Base-by-base conservation (phyloP, 495 filamentous ascomycete genomes). In the Achaetomiella virescens region DNA sequence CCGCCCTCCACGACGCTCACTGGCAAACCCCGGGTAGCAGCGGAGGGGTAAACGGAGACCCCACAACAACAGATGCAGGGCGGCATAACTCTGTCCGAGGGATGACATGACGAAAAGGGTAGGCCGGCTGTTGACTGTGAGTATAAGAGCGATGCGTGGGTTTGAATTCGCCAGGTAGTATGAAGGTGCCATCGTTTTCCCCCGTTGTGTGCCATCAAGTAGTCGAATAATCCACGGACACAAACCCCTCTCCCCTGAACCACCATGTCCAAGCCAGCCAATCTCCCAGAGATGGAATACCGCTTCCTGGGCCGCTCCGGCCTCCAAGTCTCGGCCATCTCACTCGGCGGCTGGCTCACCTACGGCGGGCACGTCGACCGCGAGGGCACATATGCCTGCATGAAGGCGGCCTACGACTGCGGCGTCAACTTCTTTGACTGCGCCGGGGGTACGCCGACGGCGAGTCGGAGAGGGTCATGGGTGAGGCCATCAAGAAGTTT, bases 331-430 rank as follows among this genome's bases (percentile, higher is more conserved):
- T 90, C 87, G 2, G 80, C 82, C 15, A 85, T 91, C 54, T 83
- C 83, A 3, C 75, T 91, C 7, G 87, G 87, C 36, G 84, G 84
- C 38, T 88, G 84, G 84, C 79, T 90, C 42, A 91, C 88, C 0
- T 90, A 87, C 55, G 87, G 88, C 48, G 88, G 87, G 29, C 81
- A 89, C 68, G 83, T 90, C 48, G 84, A 85, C 36, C 77, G 83
- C 62, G 83, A 59, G 45, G 57, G 57, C 18, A 77, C 84, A 1
- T 77, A 77, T 51, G 72, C 77, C 2, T 88, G 84, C 66, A 76
- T 90, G 71, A 83, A 87, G 66, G 75, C 79, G 22, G 87, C 86
- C 0, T 89, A 85, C 56, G 81, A 89, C 61, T 74, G 73, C 48
- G 87, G 87, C 18, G 77, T 90, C 70, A 89, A 89, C 62, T 73